Conservation (phyloP, 2,329 filamentous ascomycete genomes). For the Lojkania enalia region DNA sequence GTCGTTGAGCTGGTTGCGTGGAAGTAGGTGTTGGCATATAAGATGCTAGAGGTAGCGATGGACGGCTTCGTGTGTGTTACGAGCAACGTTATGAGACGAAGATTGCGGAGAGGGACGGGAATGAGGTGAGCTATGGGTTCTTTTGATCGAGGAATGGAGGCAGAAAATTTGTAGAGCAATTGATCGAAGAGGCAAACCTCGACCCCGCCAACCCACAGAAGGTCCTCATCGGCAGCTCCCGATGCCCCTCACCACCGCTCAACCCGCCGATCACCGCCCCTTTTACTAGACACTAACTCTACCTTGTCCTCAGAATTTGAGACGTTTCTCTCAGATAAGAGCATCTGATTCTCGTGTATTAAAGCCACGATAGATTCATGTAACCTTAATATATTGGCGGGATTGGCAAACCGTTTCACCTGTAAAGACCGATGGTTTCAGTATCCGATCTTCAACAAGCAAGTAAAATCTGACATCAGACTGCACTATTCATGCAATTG, state of each 20-base stretch:
- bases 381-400: neutral
- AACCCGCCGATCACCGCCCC: constrained; percentile 13
- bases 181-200: constrained; percentile 5
- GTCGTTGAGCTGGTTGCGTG: constrained; percentile 7
- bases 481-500: too few relatives aligned
- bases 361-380: neutral
- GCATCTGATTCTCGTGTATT: too few relatives aligned
- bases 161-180: too few relatives aligned
- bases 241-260: constrained; percentile 2
- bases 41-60: too few relatives aligned
- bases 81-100: too few relatives aligned
- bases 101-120: too few relatives aligned
- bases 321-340: too few relatives aligned
- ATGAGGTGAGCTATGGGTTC: too few relatives aligned
- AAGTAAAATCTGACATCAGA: too few relatives aligned
- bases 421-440: neutral
- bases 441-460: too few relatives aligned
- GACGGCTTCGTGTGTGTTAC: too few relatives aligned
- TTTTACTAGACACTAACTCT: neutral
- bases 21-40: neutral
- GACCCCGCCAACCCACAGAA: constrained; percentile 4
- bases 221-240: constrained; percentile 9
- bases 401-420: neutral
- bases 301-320: neutral
- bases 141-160: too few relatives aligned